Conservation (phyloP, 2,329 filamentous ascomycete species). For the Colletotrichum shisoi region DNA sequence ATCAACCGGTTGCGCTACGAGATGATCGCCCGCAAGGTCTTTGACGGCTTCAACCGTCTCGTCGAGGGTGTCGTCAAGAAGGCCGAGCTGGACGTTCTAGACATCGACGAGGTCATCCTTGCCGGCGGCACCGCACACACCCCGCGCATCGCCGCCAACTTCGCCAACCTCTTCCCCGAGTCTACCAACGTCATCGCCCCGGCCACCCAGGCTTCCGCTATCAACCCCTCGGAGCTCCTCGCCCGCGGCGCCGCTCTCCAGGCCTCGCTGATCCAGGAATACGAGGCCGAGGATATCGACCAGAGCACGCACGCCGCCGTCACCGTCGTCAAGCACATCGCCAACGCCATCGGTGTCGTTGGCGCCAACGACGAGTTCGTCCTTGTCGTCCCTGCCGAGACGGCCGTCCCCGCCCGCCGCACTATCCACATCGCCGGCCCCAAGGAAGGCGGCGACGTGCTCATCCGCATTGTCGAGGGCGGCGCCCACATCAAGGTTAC, state of each 20-base stretch:
- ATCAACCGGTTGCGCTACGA: constrained; percentile 96
- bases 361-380: constrained; percentile 74
- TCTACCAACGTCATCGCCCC: constrained; percentile 82
- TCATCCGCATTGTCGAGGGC: constrained; percentile 89
- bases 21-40: constrained; percentile 83
- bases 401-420: constrained; percentile 86
- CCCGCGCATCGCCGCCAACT: constrained; percentile 85
- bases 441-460: constrained; percentile 83
- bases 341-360: constrained; percentile 87
- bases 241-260: constrained; percentile 94
- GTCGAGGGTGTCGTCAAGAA: constrained; percentile 88
- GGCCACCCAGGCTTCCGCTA: constrained; percentile 75
- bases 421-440: constrained; percentile 80
- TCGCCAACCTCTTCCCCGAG: constrained; percentile 81
- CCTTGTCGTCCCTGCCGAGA: constrained; percentile 83
- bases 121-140: constrained; percentile 92
- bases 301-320: constrained; percentile 96
- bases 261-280: constrained; percentile 92
- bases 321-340: constrained; percentile 89
- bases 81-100: constrained; percentile 88
- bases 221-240: constrained; percentile 92
- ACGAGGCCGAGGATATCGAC: constrained; percentile 90
- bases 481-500: constrained; percentile 91
- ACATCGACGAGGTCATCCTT: constrained; percentile 93
- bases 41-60: constrained; percentile 85